phyloP scores from a whole-genome alignment of 2,329 filamentous ascomycete genomes.

The Penicillium thymicola region DNA sequence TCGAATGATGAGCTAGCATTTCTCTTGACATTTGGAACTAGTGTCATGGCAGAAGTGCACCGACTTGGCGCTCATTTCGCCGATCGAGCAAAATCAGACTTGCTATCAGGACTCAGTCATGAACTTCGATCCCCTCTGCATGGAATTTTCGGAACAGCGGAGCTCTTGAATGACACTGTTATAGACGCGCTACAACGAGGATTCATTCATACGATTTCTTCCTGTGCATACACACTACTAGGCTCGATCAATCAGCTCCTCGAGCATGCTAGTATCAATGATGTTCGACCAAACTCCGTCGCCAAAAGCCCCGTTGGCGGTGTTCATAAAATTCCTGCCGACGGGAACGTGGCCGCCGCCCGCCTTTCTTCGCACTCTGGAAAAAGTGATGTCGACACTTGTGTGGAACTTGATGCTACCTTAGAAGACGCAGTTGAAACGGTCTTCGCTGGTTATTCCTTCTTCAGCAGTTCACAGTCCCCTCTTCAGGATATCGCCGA shows the following conservation, averaged over 20 bases:
- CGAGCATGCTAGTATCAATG: conserved; percentile 26
- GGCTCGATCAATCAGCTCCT: conserved; percentile 39
- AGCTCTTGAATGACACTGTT: conserved; percentile 24
- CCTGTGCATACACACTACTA: conserved; percentile 39
- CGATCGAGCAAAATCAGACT: conserved; percentile 29
- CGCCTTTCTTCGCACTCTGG: neutral
- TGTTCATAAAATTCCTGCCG: neutral
- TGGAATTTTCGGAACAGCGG: conserved; percentile 27
- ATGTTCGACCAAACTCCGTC: conserved; percentile 1
- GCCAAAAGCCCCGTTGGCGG: neutral
- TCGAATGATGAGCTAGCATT: conserved; percentile 23
- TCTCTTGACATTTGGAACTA: conserved; percentile 25
- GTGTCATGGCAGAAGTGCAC: conserved; percentile 27
- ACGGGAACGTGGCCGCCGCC: neutral
- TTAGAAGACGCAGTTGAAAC: conserved; percentile 15
- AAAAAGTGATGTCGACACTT: neutral
- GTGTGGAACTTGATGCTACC: conserved; percentile 10
- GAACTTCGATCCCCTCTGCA: conserved; percentile 34
- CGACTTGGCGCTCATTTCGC: conserved; percentile 22
- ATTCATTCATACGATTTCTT: conserved; percentile 31
- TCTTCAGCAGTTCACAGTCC: neutral
- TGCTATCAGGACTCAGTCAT: conserved; percentile 31
- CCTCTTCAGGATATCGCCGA: neutral
- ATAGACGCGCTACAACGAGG: conserved; percentile 22
- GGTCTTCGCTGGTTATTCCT: conserved; percentile 15